These are phyloP conservation scores for Apiotrichum sp. DNA, from an alignment of 1,284 basidiomycete genomes.

Conservation along the genomic window DNA sequence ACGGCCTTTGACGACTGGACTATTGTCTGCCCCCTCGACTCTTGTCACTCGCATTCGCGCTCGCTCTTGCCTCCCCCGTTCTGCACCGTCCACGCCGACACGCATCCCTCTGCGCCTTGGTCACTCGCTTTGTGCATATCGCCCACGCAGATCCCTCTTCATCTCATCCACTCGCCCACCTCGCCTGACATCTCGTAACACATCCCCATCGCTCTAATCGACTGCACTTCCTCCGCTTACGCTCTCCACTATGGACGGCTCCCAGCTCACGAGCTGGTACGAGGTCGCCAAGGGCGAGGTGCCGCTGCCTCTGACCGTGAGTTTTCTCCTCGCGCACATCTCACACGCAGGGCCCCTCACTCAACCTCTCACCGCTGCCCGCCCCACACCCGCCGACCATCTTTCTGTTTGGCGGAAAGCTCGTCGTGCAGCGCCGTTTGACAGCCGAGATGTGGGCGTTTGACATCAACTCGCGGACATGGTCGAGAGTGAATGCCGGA, in stretches of 20 bases:
- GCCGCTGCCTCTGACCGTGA: constrained; percentile 74
- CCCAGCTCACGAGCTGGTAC: constrained; percentile 72
- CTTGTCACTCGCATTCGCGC: too few species aligned
- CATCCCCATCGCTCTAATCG: too few species aligned
- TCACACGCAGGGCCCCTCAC: constrained; percentile 31
- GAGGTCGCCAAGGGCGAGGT: constrained; percentile 77
- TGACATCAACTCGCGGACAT: constrained; percentile 68
- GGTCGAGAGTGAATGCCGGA: constrained; percentile 63
- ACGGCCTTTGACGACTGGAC: too few species aligned
- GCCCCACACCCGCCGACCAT: constrained; percentile 32
- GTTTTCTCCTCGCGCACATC: constrained; percentile 36
- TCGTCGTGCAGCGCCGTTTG: constrained; percentile 79
- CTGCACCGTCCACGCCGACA: too few species aligned
- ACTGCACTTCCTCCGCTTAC: too few species aligned
- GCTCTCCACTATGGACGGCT: constrained; percentile 11
- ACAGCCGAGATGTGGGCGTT: constrained; percentile 81
- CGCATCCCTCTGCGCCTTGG: too few species aligned
- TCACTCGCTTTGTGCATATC: neutral
- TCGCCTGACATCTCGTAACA: too few species aligned
- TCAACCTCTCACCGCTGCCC: constrained; percentile 38
- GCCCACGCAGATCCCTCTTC: neutral
- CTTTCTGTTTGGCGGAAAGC: constrained; percentile 65
- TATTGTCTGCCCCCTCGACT: too few species aligned
- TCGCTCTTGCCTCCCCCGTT: too few species aligned
- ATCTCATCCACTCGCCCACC: neutral